Evolutionary conservation across 768 basidiomycete genomes (phyloP), one percentile per base, ranked within the genome.

Genomic region (Lentinula sp.): DNA sequence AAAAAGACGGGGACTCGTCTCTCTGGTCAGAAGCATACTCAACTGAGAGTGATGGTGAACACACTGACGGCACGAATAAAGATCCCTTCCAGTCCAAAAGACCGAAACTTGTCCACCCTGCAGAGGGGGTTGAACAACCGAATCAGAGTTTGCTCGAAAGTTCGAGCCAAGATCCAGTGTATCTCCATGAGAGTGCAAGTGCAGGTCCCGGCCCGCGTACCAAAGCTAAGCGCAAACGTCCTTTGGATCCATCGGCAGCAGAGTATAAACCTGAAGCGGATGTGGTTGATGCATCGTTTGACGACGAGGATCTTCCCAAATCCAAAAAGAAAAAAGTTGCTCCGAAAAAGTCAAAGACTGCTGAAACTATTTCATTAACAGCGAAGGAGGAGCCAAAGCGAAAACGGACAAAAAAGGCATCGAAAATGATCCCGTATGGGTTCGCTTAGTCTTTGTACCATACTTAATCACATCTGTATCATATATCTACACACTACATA

Each of bases 271-370:
- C 57, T 59, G 45, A 60, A 62, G 37, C 35, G 46, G 61, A 62
- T 54, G 42, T 40, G 31, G 10, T 46, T 52, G 54, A 62, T 57
- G 62, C 61, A 64, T 37, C 45, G 11, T 10, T 15, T 23, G 56
- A 15, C 32, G 57, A 46, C 16, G 43, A 46, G 45, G 16, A 45
- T 23, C 5, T 32, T 8, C 21, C 15, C n/a, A 59, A 59, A 40
- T 7, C 40, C 37, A 66, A 66, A 15, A 70, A 65, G 59, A 71
- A 72, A 2, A 39, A 39, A 39, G 37, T 13, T 5, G 74, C 74
- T 35, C 57, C 76, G 40, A 80, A 80, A 65, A 69, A 78, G 45
- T 68, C 68, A 6, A 69, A 75, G 34, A 69, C 71, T 16, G 68
- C 70, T 51, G 74, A 75, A 32, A 64, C 67, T 21, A 54, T 4